Evolutionary conservation across 2,329 filamentous ascomycete genomes (phyloP).

Genomic region (Penicillium psychrosexuale): DNA sequence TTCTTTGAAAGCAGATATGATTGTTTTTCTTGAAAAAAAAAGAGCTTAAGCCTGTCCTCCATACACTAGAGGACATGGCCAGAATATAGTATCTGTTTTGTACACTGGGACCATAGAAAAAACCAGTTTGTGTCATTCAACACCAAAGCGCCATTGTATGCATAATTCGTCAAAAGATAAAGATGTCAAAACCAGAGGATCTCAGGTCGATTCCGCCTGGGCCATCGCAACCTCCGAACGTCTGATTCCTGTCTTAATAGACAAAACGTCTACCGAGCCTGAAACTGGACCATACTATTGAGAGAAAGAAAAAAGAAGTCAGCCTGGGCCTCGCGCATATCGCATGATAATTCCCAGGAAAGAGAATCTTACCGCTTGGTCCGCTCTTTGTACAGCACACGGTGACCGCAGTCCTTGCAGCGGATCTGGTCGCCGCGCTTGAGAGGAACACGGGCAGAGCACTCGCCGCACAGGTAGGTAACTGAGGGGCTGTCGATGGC

Average conservation of each 20-base stretch:
- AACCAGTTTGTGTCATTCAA: slow-evolving; percentile 12
- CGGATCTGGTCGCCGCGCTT: slow-evolving; percentile 77
- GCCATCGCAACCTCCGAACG: background rate
- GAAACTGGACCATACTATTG: slow-evolving; percentile 92
- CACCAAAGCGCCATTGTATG: slow-evolving; percentile 35
- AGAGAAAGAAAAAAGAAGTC: slow-evolving; percentile 10
- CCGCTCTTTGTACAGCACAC: slow-evolving; percentile 94
- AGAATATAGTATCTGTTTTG: background rate
- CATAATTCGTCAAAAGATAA: slow-evolving; percentile 24
- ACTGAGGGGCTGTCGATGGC: slow-evolving; percentile 55
- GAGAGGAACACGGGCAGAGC: slow-evolving; percentile 71
- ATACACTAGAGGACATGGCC: background rate
- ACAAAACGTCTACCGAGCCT: slow-evolving; percentile 67
- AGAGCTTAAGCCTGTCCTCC: background rate
- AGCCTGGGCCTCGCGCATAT: slow-evolving; percentile 6
- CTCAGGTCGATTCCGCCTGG: slow-evolving; percentile 5
- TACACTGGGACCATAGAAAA: slow-evolving; percentile 1
- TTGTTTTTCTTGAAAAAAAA: background rate
- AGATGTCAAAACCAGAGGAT: slow-evolving; percentile 8
- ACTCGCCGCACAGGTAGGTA: slow-evolving; percentile 78
- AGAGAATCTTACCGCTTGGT: slow-evolving; percentile 76
- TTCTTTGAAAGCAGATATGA: background rate
- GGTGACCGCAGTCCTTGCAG: slow-evolving; percentile 89
- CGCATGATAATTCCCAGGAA: slow-evolving; percentile 4
- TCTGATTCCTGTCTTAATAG: background rate